Evolutionary conservation across 768 basidiomycete species (phyloP).

Genomic region (Naganishia onofrii): DNA sequence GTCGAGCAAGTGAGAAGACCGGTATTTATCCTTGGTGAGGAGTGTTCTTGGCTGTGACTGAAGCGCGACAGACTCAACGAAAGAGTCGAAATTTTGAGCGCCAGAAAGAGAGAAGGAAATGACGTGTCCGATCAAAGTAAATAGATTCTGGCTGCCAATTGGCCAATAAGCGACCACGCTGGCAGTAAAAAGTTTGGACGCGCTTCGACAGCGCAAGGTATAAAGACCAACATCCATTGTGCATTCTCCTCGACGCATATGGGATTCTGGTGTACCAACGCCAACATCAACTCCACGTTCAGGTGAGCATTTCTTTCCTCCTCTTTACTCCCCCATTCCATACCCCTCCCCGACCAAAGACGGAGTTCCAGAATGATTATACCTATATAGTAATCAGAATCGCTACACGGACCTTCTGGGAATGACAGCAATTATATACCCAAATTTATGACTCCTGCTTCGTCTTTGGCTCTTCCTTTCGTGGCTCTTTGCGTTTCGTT

Average conservation of each 20-base stretch:
- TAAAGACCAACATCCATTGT: too few relatives aligned
- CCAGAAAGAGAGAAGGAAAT: neutral
- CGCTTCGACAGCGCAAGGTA: too few relatives aligned
- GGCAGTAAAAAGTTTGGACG: too few relatives aligned
- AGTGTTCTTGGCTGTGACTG: neutral
- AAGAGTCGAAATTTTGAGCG: conserved; percentile 1
- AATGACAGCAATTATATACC: conserved; percentile 27
- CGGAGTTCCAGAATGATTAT: conserved; percentile 34
- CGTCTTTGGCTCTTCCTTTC: neutral
- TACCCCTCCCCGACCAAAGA: neutral
- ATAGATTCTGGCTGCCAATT: neutral
- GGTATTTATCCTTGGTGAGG: neutral
- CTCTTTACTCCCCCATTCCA: neutral
- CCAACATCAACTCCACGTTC: too few relatives aligned
- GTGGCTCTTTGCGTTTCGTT: neutral
- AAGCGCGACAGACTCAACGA: neutral
- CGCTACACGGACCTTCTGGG: conserved; percentile 30
- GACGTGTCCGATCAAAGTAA: neutral
- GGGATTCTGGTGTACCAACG: too few relatives aligned
- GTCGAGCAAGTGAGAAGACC: neutral
- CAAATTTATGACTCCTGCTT: conserved; percentile 23
- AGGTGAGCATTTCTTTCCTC: neutral
- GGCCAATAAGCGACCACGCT: too few relatives aligned
- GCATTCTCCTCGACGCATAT: too few relatives aligned
- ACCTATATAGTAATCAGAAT: conserved; percentile 31